Evolutionary conservation across 768 basidiomycete genomes (phyloP), one percentile per base, ranked within the genome.

Genomic region (Ramaria rubella): DNA sequence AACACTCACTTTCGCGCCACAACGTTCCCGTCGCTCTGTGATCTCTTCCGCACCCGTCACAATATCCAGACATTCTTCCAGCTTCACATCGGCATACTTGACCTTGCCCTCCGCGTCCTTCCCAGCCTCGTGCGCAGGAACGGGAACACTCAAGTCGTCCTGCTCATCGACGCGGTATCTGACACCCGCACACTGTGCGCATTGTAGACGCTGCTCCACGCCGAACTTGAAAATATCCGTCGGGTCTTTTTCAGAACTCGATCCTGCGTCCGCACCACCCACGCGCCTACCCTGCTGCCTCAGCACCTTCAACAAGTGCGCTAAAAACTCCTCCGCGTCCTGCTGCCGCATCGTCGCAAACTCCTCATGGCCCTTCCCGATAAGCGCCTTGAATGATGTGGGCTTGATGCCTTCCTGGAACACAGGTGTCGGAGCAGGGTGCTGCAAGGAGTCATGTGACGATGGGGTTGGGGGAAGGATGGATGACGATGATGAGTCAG

Each of bases 311-410:
- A 98, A 64, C 1, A 98, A 72, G 70, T 95, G 82, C 33, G 81
- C 78, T 53, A 99, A 78, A 73, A 97, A 98, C 70, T 98, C 95
- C 65, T 95, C 93, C 5, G 94, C 84, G 64, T 99, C 96, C 67
- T 98, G 96, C 69, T 99, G 95, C 52, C 82, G 79, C 94, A 97
- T 98, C 46, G 94, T 98, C 31, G 88, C 76, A 64, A 98, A 98
- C 71, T 97, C 96, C 30, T 81, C 81, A 64, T 98, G 96, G 1
- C 91, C 93, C 62, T 87, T 90, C 2, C 95, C 95, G 33, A 98
- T 81, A 9, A 98, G 79, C 4, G 83, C 73, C 70, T 97, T 98
- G 76, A 98, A 92, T 60, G 81, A 82, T 1, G 76, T 75, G 0
- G 95, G 96, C 42, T 81, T 80, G 40, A 99, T 68, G 0, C 96